These are phyloP conservation scores for Umbellularia californica DNA, from an alignment of 164 flowering plant species.

Conservation along the genomic window DNA sequence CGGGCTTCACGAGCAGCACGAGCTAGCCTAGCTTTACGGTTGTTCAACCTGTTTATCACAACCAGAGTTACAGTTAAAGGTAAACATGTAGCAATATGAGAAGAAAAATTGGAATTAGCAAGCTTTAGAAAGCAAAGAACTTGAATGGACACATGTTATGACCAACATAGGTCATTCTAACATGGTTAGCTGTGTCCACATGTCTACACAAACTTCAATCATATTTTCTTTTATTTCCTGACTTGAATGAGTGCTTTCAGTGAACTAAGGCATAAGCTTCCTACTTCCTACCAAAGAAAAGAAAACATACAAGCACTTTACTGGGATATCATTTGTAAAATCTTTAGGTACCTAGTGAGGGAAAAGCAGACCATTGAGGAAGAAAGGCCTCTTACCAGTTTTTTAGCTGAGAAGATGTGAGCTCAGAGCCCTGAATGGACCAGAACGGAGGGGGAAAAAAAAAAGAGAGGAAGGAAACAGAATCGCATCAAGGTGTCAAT, in stretches of 20 bases:
- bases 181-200: too few species aligned
- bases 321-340: background rate
- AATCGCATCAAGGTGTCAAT: background rate
- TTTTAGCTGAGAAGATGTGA: conserved; percentile 77
- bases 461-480: background rate
- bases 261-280: too few species aligned
- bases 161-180: too few species aligned
- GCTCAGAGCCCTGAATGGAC: conserved; percentile 81
- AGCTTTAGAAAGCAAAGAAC: too few species aligned
- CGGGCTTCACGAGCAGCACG: conserved; percentile 74
- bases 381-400: conserved; percentile 61
- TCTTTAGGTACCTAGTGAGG: background rate
- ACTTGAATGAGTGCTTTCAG: too few species aligned
- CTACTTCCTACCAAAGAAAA: too few species aligned
- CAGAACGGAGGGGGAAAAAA: background rate
- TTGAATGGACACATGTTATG: too few species aligned
- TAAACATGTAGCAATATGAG: too few species aligned
- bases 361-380: background rate
- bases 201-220: too few species aligned
- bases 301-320: background rate
- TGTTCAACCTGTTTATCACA: conserved; percentile 69
- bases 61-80: background rate
- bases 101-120: too few species aligned
- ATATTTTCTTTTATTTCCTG: too few species aligned
- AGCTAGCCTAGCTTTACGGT: conserved; percentile 84